Conservation (phyloP, 1,284 basidiomycete genomes). For the Chiua sp. region DNA sequence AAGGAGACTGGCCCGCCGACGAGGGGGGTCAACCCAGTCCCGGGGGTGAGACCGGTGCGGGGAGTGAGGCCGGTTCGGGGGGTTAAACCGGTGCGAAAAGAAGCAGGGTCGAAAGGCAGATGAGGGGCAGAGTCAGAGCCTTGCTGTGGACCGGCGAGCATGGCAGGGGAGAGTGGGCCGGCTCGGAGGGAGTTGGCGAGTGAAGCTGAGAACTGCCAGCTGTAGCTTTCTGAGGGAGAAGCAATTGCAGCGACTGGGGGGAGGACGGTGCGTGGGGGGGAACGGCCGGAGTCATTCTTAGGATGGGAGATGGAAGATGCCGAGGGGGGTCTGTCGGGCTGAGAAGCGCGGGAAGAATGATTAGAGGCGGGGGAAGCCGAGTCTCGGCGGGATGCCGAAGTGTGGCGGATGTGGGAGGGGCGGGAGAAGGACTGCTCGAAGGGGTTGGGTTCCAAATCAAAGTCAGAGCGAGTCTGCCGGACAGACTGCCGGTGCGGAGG, state of each 20-base stretch:
- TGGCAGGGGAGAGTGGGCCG: constrained; percentile 93
- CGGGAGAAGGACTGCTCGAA: constrained; percentile 92
- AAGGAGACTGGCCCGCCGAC: constrained; percentile 78
- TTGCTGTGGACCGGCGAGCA: constrained; percentile 87
- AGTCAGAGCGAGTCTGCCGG: constrained; percentile 63
- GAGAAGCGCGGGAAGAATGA: constrained; percentile 42
- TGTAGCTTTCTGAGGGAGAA: constrained; percentile 80
- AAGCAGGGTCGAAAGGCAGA: constrained; percentile 73
- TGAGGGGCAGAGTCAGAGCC: constrained; percentile 40
- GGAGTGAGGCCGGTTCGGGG: constrained; percentile 80
- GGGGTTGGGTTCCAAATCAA: constrained; percentile 93
- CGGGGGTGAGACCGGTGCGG: constrained; percentile 82
- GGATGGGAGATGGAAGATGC: constrained; percentile 37
- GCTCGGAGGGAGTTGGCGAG: constrained; percentile 82
- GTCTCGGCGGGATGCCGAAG: constrained; percentile 43
- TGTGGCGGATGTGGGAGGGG: constrained; percentile 56
- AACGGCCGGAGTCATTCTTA: constrained; percentile 39
- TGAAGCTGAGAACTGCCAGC: constrained; percentile 71
- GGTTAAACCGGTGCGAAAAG: constrained; percentile 85
- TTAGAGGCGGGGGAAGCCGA: constrained; percentile 46
- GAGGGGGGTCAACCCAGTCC: constrained; percentile 84
- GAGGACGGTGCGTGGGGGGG: constrained; percentile 66
- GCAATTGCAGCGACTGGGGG: constrained; percentile 88
- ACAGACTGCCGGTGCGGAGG: constrained; percentile 27
- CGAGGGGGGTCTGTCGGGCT: constrained; percentile 45